phyloP scores from a whole-genome alignment of 2,329 filamentous ascomycete species.

The Talaromyces sp. region DNA sequence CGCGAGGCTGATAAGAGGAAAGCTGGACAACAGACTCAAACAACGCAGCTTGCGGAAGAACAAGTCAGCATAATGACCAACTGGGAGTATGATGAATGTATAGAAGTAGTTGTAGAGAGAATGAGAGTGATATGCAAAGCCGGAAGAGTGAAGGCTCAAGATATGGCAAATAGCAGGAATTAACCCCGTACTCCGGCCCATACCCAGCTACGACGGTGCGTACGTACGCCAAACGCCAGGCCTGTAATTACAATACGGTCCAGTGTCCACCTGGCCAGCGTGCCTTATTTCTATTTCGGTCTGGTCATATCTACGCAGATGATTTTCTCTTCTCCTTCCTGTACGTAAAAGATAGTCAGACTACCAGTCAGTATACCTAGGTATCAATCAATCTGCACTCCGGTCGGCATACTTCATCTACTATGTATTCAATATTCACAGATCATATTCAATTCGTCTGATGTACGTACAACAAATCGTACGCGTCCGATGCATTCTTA shows the following conservation, averaged over 20 bases:
- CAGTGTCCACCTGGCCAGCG: not conserved
- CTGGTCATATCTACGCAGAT: not conserved
- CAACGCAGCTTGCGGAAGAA: not conserved
- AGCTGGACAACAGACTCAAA: not conserved
- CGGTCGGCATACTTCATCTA: not conserved
- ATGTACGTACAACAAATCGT: not conserved
- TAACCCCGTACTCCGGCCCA: not conserved
- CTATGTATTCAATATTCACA: not conserved
- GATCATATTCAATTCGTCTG: not conserved
- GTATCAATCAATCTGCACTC: not conserved
- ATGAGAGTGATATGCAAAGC: not conserved
- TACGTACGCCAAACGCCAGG: not conserved
- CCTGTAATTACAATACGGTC: conserved; percentile 1
- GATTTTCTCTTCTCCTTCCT: not conserved
- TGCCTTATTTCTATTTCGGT: not conserved
- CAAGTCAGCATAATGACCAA: not conserved
- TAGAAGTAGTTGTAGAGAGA: not conserved
- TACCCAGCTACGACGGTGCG: not conserved
- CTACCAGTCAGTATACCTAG: not conserved
- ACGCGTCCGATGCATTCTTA: not conserved
- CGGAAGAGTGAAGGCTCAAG: not conserved
- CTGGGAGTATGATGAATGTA: not conserved
- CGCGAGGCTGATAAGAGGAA: not conserved
- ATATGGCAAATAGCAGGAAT: not conserved
- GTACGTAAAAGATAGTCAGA: not conserved